These are phyloP conservation scores for Tetrahymena borealis DNA, from an alignment of 73 alveolate genomes.

Conservation along the genomic window DNA sequence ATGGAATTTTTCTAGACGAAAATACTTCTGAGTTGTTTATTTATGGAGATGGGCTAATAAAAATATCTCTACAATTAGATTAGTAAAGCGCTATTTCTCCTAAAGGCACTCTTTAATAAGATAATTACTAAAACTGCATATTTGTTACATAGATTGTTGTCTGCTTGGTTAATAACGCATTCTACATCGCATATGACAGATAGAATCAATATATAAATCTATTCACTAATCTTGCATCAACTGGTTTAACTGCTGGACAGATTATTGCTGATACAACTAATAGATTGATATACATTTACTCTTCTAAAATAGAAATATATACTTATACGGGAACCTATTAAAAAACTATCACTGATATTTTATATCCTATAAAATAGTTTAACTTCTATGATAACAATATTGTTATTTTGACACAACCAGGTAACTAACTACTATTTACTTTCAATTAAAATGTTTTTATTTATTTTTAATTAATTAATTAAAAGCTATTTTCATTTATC, in stretches of 20 bases:
- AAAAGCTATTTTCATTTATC: background rate
- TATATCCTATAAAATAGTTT: background rate
- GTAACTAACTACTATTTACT: background rate
- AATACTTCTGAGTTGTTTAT: background rate
- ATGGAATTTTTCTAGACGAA: background rate
- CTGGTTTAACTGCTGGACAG: background rate
- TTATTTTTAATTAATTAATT: background rate
- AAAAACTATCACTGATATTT: background rate
- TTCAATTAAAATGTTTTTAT: background rate
- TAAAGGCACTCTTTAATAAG: background rate
- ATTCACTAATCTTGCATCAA: background rate
- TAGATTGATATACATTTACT: background rate
- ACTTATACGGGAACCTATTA: background rate
- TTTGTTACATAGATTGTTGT: background rate
- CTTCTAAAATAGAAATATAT: background rate
- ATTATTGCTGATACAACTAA: background rate
- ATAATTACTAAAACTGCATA: background rate
- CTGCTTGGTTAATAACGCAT: background rate
- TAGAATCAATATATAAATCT: background rate
- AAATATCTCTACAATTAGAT: background rate
- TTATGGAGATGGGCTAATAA: background rate
- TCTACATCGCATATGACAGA: background rate
- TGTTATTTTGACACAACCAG: background rate
- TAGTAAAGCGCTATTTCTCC: background rate
- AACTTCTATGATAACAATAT: background rate